phyloP scores from a whole-genome alignment of 1,139 yeast species.

The Magnusiomyces sp. region DNA sequence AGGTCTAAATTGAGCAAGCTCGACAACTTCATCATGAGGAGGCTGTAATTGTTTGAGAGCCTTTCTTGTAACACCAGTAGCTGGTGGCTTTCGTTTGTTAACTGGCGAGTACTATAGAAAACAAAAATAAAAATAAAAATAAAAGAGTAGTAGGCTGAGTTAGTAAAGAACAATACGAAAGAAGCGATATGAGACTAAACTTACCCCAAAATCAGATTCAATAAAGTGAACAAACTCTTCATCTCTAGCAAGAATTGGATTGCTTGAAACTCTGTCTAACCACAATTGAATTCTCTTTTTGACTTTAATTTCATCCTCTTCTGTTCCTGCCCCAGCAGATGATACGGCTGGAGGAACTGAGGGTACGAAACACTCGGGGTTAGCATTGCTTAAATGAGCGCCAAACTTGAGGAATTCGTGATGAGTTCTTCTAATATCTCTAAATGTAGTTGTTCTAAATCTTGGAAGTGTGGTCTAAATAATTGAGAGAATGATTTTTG shows the following conservation, averaged over 20 bases:
- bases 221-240: slow-evolving; percentile 84
- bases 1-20: slow-evolving; percentile 80
- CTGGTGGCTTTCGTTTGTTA: slow-evolving; percentile 44
- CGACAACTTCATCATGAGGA: slow-evolving; percentile 80
- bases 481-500: neutral
- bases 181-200: slow-evolving; percentile 8
- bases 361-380: slow-evolving; percentile 90
- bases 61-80: slow-evolving; percentile 75
- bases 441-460: slow-evolving; percentile 62
- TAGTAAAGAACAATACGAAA: neutral
- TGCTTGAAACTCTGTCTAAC: slow-evolving; percentile 66
- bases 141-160: slow-evolving; percentile 27
- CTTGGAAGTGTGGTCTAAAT: slow-evolving; percentile 53
- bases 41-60: slow-evolving; percentile 87
- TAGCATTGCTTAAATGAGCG: slow-evolving; percentile 67
- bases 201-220: slow-evolving; percentile 69
- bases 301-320: slow-evolving; percentile 63
- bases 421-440: slow-evolving; percentile 73
- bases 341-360: slow-evolving; percentile 69
- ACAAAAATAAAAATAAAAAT: slow-evolving; percentile 17
- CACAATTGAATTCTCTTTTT: slow-evolving; percentile 65
- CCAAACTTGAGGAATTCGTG: slow-evolving; percentile 70
- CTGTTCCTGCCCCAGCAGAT: slow-evolving; percentile 73
- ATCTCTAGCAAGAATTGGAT: slow-evolving; percentile 74
- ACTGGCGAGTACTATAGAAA: slow-evolving; percentile 31